Evolutionary conservation across 164 flowering plant genomes (phyloP).

Genomic region (Vitis riparia): DNA sequence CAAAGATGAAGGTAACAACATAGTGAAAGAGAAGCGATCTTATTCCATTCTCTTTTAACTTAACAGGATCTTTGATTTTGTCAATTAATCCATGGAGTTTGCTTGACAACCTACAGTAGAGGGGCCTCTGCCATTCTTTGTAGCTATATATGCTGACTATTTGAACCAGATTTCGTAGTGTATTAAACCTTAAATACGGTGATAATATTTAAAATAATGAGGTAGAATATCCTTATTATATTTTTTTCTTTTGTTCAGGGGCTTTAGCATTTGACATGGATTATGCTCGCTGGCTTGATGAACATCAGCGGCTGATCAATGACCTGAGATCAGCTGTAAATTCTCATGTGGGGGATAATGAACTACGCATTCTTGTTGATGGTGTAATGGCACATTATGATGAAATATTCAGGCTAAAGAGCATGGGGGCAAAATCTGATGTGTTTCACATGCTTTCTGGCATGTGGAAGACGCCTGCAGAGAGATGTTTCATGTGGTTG

Average conservation of each 20-base stretch:
- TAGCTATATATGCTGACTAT: too few species aligned
- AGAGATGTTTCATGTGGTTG: conserved; percentile 93
- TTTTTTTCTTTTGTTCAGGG: conserved; percentile 37
- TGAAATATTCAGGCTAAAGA: conserved; percentile 68
- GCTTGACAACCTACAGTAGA: too few species aligned
- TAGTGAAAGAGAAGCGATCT: too few species aligned
- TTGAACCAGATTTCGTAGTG: too few species aligned
- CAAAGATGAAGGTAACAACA: too few species aligned
- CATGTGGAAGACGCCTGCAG: conserved; percentile 92
- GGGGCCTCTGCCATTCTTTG: too few species aligned
- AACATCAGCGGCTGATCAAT: conserved; percentile 69
- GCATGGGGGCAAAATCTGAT: conserved; percentile 67
- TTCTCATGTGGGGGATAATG: conserved; percentile 61
- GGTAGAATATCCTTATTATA: conserved; percentile 1
- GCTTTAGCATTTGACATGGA: conserved; percentile 75
- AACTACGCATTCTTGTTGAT: conserved; percentile 64
- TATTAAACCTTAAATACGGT: too few species aligned
- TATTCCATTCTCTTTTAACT: too few species aligned
- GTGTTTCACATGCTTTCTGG: conserved; percentile 93
- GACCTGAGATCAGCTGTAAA: conserved; percentile 74
- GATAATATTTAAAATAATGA: too few species aligned
- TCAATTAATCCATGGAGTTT: too few species aligned
- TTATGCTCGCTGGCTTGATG: conserved; percentile 87
- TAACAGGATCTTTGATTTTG: too few species aligned
- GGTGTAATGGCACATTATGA: conserved; percentile 76